A percentile compares a stretch with the other conserved stretches of the same genome.
Conservation (phyloP, 768 basidiomycete genomes). For the Sutorius australiensis region DNA sequence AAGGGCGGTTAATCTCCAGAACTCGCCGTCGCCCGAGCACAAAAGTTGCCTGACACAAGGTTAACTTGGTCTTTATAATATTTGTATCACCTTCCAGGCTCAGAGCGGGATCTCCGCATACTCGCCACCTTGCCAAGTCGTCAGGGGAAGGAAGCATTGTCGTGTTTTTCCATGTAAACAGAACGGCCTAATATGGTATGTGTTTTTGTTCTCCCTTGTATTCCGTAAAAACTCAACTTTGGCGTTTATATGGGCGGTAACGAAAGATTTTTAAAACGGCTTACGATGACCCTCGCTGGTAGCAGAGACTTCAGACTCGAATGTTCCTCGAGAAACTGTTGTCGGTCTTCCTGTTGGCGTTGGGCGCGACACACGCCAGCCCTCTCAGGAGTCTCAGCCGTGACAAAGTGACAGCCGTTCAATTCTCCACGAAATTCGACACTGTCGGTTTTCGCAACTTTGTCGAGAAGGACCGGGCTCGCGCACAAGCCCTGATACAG, state of each 20-base stretch:
- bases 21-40: too few species aligned
- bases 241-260: not conserved
- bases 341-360: slow-evolving; percentile 10
- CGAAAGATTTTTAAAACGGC: not conserved
- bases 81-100: too few species aligned
- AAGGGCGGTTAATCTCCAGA: too few species aligned
- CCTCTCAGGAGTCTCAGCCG: slow-evolving; percentile 1
- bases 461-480: slow-evolving; percentile 22
- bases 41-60: too few species aligned
- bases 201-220: not conserved
- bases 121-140: too few species aligned
- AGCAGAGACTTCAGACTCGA: not conserved
- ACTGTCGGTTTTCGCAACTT: slow-evolving; percentile 8
- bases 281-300: not conserved
- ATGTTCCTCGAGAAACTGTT: slow-evolving; percentile 3
- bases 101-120: too few species aligned
- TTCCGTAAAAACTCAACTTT: too few species aligned
- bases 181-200: too few species aligned
- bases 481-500: slow-evolving; percentile 10
- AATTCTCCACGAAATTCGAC: slow-evolving; percentile 12
- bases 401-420: slow-evolving; percentile 9
- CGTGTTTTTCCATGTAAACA: too few species aligned
- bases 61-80: too few species aligned
- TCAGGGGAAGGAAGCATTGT: too few species aligned
- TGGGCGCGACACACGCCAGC: slow-evolving; percentile 2